phyloP scores from a whole-genome alignment of 2,329 filamentous ascomycete species.

The Xylariaceae sp. region DNA sequence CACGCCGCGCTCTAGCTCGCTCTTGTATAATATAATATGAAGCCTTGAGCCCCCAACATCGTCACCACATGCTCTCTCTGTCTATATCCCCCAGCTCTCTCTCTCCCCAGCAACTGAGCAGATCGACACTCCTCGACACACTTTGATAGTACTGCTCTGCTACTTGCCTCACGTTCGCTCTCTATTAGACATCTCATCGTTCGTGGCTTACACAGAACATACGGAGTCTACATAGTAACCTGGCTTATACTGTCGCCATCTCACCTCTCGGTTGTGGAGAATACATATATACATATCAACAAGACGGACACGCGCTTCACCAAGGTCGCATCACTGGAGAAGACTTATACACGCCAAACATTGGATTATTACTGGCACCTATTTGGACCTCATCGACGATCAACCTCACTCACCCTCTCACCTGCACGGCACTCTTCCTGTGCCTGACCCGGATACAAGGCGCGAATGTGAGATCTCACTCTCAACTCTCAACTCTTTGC shows the following conservation, averaged over 20 bases:
- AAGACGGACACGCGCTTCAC: background rate
- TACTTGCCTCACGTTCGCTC: constrained; percentile 9
- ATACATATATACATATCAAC: background rate
- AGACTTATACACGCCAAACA: background rate
- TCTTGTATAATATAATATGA: constrained; percentile 19
- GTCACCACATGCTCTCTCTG: constrained; percentile 3
- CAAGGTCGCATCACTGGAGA: background rate
- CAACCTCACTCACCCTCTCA: background rate
- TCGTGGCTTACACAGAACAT: background rate
- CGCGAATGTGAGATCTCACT: constrained; percentile 21
- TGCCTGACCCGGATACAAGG: constrained; percentile 6
- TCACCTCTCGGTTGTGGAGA: background rate
- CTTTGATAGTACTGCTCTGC: background rate
- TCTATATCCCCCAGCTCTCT: constrained; percentile 12
- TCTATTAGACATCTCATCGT: constrained; percentile 2
- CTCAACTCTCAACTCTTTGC: background rate
- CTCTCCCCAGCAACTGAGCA: background rate
- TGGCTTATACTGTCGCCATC: constrained; percentile 2
- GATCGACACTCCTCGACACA: constrained; percentile 4
- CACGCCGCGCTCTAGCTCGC: constrained; percentile 14
- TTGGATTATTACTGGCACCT: too few species aligned
- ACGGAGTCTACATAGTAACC: background rate
- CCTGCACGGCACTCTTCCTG: background rate
- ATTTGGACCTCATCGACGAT: background rate
- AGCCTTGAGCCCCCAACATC: constrained; percentile 20